Evolutionary conservation across 495 filamentous ascomycete genomes (phyloP).

Genomic region (Pyrenula massariospora): DNA sequence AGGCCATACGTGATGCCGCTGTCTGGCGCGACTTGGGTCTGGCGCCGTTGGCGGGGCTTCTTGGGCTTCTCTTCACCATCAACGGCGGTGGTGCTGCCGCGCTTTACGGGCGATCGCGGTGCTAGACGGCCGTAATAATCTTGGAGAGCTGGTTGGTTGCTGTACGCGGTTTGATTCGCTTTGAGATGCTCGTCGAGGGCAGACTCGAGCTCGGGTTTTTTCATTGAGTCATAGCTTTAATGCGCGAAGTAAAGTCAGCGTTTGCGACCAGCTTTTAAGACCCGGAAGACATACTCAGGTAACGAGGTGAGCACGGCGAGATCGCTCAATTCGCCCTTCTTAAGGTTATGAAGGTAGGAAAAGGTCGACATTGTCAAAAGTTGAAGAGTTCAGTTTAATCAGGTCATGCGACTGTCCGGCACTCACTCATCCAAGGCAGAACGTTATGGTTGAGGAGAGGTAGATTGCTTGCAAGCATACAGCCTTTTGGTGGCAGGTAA

Average conservation of each 20-base stretch:
- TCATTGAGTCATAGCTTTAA: slow-evolving; percentile 54
- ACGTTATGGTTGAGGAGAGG: neutral
- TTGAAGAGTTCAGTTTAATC: neutral
- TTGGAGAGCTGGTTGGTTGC: slow-evolving; percentile 48
- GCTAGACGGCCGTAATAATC: slow-evolving; percentile 64
- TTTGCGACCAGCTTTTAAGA: slow-evolving; percentile 4
- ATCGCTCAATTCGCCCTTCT: slow-evolving; percentile 70
- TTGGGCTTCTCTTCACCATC: slow-evolving; percentile 14
- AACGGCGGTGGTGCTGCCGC: slow-evolving; percentile 18
- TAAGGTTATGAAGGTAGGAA: slow-evolving; percentile 72
- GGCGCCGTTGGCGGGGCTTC: slow-evolving; percentile 18
- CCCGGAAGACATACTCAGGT: slow-evolving; percentile 46
- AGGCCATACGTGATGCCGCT: slow-evolving; percentile 28
- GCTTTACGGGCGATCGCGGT: slow-evolving; percentile 67
- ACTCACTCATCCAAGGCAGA: neutral
- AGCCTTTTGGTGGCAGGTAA: neutral
- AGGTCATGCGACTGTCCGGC: neutral
- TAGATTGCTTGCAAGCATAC: too few species aligned
- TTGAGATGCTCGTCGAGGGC: slow-evolving; percentile 66
- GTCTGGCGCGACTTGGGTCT: slow-evolving; percentile 30
- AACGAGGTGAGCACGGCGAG: slow-evolving; percentile 64
- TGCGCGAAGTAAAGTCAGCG: slow-evolving; percentile 1
- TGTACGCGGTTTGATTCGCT: slow-evolving; percentile 48
- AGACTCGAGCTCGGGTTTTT: slow-evolving; percentile 73
- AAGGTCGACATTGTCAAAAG: slow-evolving; percentile 40